Conservation (phyloP, 768 basidiomycete species). For the Amyloporia xantha region DNA sequence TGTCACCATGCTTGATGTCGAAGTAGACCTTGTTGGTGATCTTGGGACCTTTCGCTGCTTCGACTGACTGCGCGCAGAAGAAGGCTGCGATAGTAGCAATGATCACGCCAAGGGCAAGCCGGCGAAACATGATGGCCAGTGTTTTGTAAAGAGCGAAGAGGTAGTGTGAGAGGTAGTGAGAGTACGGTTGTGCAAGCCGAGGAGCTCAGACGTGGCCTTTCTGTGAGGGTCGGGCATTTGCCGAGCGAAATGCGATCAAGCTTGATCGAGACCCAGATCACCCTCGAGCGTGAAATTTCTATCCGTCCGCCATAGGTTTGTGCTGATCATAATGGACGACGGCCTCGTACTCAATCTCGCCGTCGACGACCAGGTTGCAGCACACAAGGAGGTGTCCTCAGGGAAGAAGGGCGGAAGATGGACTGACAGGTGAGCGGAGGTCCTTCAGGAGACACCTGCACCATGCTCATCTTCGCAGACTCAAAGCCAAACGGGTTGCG, state of each 20-base stretch:
- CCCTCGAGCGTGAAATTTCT: not conserved
- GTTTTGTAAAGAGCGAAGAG: too few species aligned
- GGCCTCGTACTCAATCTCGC: constrained; percentile 70
- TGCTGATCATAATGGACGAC: constrained; percentile 49
- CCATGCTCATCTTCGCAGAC: constrained; percentile 33
- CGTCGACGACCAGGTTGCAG: constrained; percentile 5
- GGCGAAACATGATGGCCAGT: constrained; percentile 46
- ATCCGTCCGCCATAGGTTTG: not conserved
- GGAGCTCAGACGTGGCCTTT: not conserved
- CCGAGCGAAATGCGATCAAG: constrained; percentile 2
- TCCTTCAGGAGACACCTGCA: constrained; percentile 6
- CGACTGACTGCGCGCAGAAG: constrained; percentile 64
- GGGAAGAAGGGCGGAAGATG: constrained; percentile 60
- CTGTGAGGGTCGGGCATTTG: not conserved
- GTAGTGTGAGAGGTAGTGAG: constrained; percentile 15
- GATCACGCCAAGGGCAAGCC: constrained; percentile 54
- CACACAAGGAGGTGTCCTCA: not conserved
- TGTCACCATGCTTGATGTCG: constrained; percentile 89
- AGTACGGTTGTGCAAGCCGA: not conserved
- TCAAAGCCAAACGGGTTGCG: constrained; percentile 66
- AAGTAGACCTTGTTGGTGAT: constrained; percentile 94
- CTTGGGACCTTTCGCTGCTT: constrained; percentile 81
- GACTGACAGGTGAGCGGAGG: constrained; percentile 64
- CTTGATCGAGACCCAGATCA: constrained; percentile 1
- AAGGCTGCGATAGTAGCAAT: constrained; percentile 59